Base-by-base conservation (phyloP, 2,329 filamentous ascomycete species). In the Metarhizium sp. region DNA sequence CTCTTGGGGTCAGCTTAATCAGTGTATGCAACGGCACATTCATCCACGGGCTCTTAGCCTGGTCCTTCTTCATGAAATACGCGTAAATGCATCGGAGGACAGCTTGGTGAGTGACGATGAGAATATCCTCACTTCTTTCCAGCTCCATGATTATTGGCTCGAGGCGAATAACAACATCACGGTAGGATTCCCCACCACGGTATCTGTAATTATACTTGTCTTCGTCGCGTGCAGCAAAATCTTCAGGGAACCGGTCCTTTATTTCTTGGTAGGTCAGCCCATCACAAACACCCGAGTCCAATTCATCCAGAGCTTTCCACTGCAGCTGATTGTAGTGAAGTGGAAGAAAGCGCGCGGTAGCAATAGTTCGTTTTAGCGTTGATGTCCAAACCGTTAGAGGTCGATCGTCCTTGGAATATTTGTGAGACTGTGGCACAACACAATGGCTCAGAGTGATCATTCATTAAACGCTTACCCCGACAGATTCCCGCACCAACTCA, bases 141-240 rank as follows among this genome's bases (percentile, higher is more conserved):
- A 99, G 79, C 70, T 99, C 94, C 94, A 99, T 99, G 74, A 99
- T 99, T 73, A 99, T 99, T 59, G 94, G 94, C 68, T 99, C 94
- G 0, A 99, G 84, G 1, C 94, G 90, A 65, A 96, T 97, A 45
- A 99, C 94, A 1, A 99, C 92, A 66, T 99, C 94, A 55, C 92
- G 89, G 71, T 99, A 86, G 58, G 89, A 95, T 74, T 99, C 94
- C 54, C 94, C 94, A 59, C 94, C 94, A 5, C 94, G 87, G 73
- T 99, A 99, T 56, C 94, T 90, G 75, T 99, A 99, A 76, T 99
- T 97, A 82, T 97, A 97, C 73, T 99, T 99, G 78, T 99, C 94
- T 62, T 96, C 90, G 71, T 99, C 94, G 59, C 94, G 90, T 38
- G 92, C 91, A 51, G 85, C 84, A 74, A 99, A 99, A 74, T 99